Conservation (phyloP, 495 filamentous ascomycete genomes). For the Lophiotrema nucula region DNA sequence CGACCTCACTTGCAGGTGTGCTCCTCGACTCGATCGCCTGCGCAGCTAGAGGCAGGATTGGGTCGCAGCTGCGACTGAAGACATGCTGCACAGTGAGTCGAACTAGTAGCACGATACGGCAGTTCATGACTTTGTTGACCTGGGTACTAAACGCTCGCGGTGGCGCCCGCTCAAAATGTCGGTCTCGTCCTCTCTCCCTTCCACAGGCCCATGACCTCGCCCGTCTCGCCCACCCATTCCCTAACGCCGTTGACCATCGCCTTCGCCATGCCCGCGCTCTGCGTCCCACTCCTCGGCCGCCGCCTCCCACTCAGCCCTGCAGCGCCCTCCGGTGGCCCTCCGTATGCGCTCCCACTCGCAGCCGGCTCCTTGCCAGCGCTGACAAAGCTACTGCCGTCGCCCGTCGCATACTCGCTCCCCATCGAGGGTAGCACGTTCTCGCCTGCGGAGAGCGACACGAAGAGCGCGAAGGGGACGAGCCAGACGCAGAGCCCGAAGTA, state of each 20-base stretch:
- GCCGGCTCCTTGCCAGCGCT: constrained; percentile 40
- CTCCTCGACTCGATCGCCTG: too few relatives aligned
- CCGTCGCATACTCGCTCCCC: constrained; percentile 64
- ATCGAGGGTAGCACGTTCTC: constrained; percentile 94
- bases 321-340: background rate
- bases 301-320: constrained; percentile 14
- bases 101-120: too few relatives aligned
- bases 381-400: constrained; percentile 49
- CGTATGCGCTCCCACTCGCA: background rate
- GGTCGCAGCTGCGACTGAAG: too few relatives aligned
- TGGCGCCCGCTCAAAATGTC: constrained; percentile 20
- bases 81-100: too few relatives aligned
- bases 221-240: constrained; percentile 70
- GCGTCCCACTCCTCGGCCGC: constrained; percentile 36
- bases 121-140: too few relatives aligned
- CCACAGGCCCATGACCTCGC: constrained; percentile 68
- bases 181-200: constrained; percentile 52
- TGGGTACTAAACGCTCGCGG: too few relatives aligned
- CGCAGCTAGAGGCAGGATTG: too few relatives aligned
- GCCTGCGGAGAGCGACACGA: constrained; percentile 86
- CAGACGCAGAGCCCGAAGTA: constrained; percentile 97
- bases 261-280: constrained; percentile 82
- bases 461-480: constrained; percentile 93
- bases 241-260: constrained; percentile 76
- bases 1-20: too few relatives aligned